Base-by-base conservation (phyloP, 1,284 basidiomycete genomes). In the Vanrija sp. region DNA sequence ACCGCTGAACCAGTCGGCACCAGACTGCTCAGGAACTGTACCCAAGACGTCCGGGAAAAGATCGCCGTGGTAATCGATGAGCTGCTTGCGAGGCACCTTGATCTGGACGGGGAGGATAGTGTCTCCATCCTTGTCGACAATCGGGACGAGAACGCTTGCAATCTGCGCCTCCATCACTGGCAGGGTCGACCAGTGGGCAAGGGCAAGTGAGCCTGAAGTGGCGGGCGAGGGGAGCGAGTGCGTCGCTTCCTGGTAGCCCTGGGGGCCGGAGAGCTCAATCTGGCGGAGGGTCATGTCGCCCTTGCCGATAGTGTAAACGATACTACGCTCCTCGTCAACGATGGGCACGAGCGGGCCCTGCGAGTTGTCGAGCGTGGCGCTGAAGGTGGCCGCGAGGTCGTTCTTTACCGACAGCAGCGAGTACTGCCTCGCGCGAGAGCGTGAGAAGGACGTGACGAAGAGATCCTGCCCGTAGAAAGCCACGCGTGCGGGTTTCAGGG, bases 81-180 rank as follows among this genome's bases (percentile, higher is more conserved):
- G 70, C 52, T 78, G 77, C 49, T 78, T 59, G 43, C 77, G 65
- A 0, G 79, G 79, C 0, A 79, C 75, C 49, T 65, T 66, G 48
- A 79, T 64, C 0, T 66, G 58, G 0, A 78, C 58, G 0, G 78
- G 78, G 3, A 79, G 23, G 42, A 80, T 56, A 5, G 65, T 51
- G 49, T 76, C 73, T 8, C 72, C 70, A 60, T 73, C 74, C 55
- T 72, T 74, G 54, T 73, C 70, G 45, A 62, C 56, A 5, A 64
- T 62, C 9, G 75, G 65, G 0, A 79, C 44, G n/a, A 78, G 55
- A 16, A 78, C 46, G 15, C 65, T 74, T 9, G 72, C 75, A 40
- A 80, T 72, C 62, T 79, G 75, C 1, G 78, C 76, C 51, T 74
- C 64, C 78, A 78, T 79, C 19, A 79, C 76, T 19, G 76, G 68